Evolutionary conservation across 345 rosid genomes (phyloP).

Genomic region (Eucalyptus erythrocorys): DNA sequence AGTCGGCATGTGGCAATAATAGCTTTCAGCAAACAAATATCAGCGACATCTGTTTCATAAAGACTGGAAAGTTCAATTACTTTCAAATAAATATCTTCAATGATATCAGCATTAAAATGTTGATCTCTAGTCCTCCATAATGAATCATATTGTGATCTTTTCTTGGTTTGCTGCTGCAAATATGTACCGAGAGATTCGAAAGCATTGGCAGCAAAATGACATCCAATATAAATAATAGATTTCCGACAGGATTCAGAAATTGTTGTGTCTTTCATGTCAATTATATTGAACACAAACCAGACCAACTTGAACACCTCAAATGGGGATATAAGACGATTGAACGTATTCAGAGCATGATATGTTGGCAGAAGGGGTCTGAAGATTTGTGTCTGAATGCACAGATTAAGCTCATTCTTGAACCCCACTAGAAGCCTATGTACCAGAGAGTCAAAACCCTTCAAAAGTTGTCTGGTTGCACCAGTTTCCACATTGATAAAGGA

Average conservation of each 20-base stretch:
- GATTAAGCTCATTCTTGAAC: constrained; percentile 29
- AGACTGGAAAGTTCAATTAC: constrained; percentile 44
- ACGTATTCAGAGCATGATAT: constrained; percentile 40
- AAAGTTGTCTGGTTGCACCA: constrained; percentile 15
- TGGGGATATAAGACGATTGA: constrained; percentile 56
- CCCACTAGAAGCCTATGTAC: constrained; percentile 26
- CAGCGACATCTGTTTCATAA: constrained; percentile 31
- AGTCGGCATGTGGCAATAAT: constrained; percentile 25
- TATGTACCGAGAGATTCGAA: constrained; percentile 43
- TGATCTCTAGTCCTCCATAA: constrained; percentile 45
- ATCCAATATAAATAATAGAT: constrained; percentile 33
- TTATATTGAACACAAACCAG: constrained; percentile 39
- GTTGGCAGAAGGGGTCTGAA: constrained; percentile 33
- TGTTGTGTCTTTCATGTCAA: constrained; percentile 10
- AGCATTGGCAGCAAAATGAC: constrained; percentile 56
- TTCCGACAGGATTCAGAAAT: constrained; percentile 8
- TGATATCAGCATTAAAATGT: constrained; percentile 25
- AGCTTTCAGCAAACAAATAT: constrained; percentile 59
- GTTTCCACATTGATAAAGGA: constrained; percentile 4
- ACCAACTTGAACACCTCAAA: constrained; percentile 52
- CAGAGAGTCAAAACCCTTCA: constrained; percentile 30
- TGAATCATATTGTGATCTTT: constrained; percentile 23
- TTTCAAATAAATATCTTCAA: constrained; percentile 51
- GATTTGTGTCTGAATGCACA: constrained; percentile 32
- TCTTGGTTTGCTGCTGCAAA: constrained; percentile 33